A percentile compares a stretch with the other conserved stretches of the same genome.
phyloP scores from a whole-genome alignment of 2,329 filamentous ascomycete species.

The Penicillium hordei region DNA sequence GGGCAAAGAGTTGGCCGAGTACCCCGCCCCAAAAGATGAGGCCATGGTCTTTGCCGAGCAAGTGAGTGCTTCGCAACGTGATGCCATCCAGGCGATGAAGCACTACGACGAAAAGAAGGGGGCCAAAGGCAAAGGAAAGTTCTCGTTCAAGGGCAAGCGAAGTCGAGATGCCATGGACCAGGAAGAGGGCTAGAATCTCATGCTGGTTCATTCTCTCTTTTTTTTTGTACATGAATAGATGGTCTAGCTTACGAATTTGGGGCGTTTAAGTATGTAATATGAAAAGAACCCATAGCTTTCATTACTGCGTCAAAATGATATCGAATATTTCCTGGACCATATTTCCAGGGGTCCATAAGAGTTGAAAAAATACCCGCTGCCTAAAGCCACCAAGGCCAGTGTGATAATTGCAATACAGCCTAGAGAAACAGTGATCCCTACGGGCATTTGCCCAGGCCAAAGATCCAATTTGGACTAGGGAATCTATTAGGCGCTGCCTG shows the following conservation, averaged over 20 bases:
- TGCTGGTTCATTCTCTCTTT: neutral
- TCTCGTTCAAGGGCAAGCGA: conserved; percentile 55
- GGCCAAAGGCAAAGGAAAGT: conserved; percentile 48
- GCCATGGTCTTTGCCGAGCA: conserved; percentile 73
- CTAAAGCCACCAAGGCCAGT: neutral
- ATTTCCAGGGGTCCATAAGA: conserved; percentile 3
- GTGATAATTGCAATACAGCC: conserved; percentile 1
- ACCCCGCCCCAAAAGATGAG: conserved; percentile 72
- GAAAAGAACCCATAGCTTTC: conserved; percentile 17
- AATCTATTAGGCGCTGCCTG: conserved; percentile 33
- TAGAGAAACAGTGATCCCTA: neutral
- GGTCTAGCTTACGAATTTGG: conserved; percentile 4
- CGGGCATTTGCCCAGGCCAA: neutral
- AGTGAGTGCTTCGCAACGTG: conserved; percentile 71
- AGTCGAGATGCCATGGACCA: conserved; percentile 68
- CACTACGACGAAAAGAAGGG: conserved; percentile 67
- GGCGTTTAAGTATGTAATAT: conserved; percentile 9
- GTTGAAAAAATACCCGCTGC: neutral
- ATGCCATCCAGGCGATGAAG: conserved; percentile 81
- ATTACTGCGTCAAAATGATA: conserved; percentile 30
- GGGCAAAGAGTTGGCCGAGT: conserved; percentile 71
- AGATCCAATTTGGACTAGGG: neutral
- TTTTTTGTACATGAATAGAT: conserved; percentile 15
- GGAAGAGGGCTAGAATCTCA: conserved; percentile 61
- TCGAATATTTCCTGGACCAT: conserved; percentile 22